Percentiles rank a stretch among this genome's conserved stretches.
Evolutionary conservation across 1,284 basidiomycete genomes (phyloP).

Genomic region (Testicularia cyperi): DNA sequence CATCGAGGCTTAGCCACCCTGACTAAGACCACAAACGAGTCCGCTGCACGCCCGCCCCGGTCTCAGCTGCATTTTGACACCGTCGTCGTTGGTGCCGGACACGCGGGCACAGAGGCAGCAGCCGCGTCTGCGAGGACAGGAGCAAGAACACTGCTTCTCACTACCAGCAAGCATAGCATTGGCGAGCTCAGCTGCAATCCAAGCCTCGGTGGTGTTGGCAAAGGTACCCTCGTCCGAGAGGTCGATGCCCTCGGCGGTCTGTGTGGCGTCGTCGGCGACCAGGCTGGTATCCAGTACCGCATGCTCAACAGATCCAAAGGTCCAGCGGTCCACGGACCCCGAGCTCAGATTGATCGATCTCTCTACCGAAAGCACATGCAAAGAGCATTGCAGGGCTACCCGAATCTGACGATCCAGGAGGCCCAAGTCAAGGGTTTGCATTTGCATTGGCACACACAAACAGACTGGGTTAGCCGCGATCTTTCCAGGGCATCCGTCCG

Average conservation of each 20-base stretch:
- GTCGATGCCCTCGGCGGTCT: constrained; percentile 83
- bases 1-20: not conserved
- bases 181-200: constrained; percentile 90
- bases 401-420: constrained; percentile 71
- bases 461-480: constrained; percentile 36
- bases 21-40: too few species aligned
- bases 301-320: constrained; percentile 82
- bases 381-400: constrained; percentile 68
- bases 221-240: constrained; percentile 82
- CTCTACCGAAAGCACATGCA: constrained; percentile 83
- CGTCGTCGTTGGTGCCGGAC: constrained; percentile 84
- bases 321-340: constrained; percentile 82
- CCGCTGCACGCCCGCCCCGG: constrained; percentile 10
- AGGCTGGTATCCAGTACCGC: constrained; percentile 82
- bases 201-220: constrained; percentile 69
- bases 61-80: constrained; percentile 64
- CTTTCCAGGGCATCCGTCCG: constrained; percentile 66
- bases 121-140: constrained; percentile 79
- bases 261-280: constrained; percentile 75
- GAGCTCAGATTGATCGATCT: constrained; percentile 81
- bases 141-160: constrained; percentile 76
- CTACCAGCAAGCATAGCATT: constrained; percentile 75
- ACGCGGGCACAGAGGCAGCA: constrained; percentile 87
- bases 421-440: constrained; percentile 79
- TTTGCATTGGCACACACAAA: constrained; percentile 64